Base-by-base conservation (phyloP, 345 rosid species). In the Hibiscus trionum region DNA sequence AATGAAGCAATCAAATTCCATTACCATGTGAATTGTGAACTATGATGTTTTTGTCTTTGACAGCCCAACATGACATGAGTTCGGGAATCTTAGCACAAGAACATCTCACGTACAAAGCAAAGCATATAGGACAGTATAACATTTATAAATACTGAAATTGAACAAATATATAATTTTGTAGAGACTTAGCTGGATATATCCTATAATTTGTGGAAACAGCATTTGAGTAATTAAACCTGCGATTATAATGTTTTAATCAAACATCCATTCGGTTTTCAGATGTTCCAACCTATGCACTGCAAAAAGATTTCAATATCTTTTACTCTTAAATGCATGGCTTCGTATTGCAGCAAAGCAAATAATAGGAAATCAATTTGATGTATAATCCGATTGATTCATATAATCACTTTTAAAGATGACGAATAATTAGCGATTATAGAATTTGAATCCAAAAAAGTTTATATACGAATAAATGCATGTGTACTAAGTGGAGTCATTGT, bases 41-140 rank as follows among this genome's bases (percentile, higher is more conserved):
- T 11, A 44, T 12, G 3, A 53, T 8, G 16, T 64, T 69, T 49
- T 59, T 68, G 61, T 49, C 53, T 39, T 56, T 50, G n/a, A 49
- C 74, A 61, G 56, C 46, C 62, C 63, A 69, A 37, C 77, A 47
- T 66, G 71, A 66, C 64, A 55, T 42, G 72, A 66, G 72, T 11
- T n/a, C 24, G 47, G 59, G 72, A 74, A 74, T 75, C 77, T 49
- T 60, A 31, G 39, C 33, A 4, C 19, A 47, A 27, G 14, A 31
- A 57, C 6, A 29, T 67, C 17, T 57, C 27, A 49, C 12, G 61
- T 59, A 66, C 58, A 31, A 14, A 49, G 4, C 53, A 15, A 47
- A 47, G 5, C 27, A 9, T 53, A 69, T 60, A 75, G 61, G 14
- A 49, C 61, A 19, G 26, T 8, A 7, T 9, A 55, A 21, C 8